Evolutionary conservation across 2,329 filamentous ascomycete genomes (phyloP).

Genomic region (Mycogone perniciosa): DNA sequence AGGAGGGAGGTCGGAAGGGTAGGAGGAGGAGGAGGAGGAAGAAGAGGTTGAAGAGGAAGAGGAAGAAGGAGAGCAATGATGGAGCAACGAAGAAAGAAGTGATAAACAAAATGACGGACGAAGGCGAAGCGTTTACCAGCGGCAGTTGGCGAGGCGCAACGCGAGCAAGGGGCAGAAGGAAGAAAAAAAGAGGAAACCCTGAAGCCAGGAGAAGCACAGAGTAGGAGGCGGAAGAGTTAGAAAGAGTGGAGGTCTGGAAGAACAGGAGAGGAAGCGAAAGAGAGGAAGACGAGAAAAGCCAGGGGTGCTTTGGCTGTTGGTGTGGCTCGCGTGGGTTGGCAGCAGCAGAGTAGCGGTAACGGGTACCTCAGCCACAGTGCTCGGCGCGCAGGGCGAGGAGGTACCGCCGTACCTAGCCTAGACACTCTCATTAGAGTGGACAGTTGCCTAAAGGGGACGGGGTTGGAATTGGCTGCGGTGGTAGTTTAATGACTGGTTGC

Average conservation of each 20-base stretch:
- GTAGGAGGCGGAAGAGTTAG: constrained; percentile 30
- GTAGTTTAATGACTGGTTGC: constrained; percentile 29
- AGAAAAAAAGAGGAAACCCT: constrained; percentile 11
- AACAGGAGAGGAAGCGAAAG: constrained; percentile 27
- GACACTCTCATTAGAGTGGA: constrained; percentile 13
- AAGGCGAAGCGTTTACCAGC: constrained; percentile 11
- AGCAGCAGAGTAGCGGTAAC: not conserved
- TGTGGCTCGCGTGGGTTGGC: constrained; percentile 6
- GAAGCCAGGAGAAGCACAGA: constrained; percentile 17
- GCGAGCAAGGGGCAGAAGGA: constrained; percentile 9
- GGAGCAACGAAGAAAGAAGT: constrained; percentile 13
- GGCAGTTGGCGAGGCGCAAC: constrained; percentile 11
- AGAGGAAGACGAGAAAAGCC: constrained; percentile 24
- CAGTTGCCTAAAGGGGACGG: constrained; percentile 25
- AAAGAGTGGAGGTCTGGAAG: constrained; percentile 24
- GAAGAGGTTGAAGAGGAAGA: constrained; percentile 8
- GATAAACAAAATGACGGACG: constrained; percentile 11
- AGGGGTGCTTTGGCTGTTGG: constrained; percentile 7
- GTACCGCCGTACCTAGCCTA: constrained; percentile 1
- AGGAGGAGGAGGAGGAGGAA: constrained; percentile 2
- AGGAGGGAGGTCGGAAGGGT: constrained; percentile 1
- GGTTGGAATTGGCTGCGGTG: constrained; percentile 28
- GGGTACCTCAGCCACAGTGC: not conserved
- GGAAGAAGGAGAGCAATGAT: constrained; percentile 1
- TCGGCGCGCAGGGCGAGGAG: not conserved